Evolutionary conservation across 2,329 filamentous ascomycete genomes (phyloP), one percentile per base, ranked within the genome.

Genomic region (Xylaria sp.): DNA sequence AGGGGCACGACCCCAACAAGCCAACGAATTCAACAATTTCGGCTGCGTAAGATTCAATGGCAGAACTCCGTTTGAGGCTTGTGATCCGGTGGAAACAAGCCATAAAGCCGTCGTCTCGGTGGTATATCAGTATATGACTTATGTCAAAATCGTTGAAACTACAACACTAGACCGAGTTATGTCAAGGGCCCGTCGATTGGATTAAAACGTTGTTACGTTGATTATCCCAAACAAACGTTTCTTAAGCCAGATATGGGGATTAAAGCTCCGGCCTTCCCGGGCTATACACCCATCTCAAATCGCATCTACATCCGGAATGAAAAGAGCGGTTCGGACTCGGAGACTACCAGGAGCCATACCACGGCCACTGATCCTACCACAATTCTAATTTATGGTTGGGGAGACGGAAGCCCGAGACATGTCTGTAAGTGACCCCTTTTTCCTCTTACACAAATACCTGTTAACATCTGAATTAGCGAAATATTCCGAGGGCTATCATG

Each of bases 361-460:
- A 50, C 62, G 20, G 34, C 57, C 9, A 52, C 44, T 15, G 70
- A 76, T 41, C 85, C 85, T 2, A 80, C 82, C 20, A 83, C 82
- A 6, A 79, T 89, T 52, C 74, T 89, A 55, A 81, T 90, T 68
- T 89, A 84, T 76, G 83, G 86, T 73, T 89, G 85, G 88, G 86
- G 87, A 62, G 87, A 89, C 70, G 86, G 84, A 25, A 78, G 80
- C 13, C 84, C 87, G 1, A 86, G 85, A 70, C 83, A 89, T 74
- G 81, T 89, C 34, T 79, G 81, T 66, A 89, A 69, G 69, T 34
- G 23, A 50, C 8, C 44, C 48, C 32, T n/a, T 25, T 39, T 66
- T 6, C 20, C 7, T 20, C 12, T 61, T 25, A 52, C 15, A 7
- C 39, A 15, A 3, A 41, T 28, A 23, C 46, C 8, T 37, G 51